Percentiles rank a stretch among this genome's conserved stretches.
These are phyloP conservation scores for Mortierella polycephala DNA, from an alignment of 371 early-diverging fungal species.

Conservation along the genomic window DNA sequence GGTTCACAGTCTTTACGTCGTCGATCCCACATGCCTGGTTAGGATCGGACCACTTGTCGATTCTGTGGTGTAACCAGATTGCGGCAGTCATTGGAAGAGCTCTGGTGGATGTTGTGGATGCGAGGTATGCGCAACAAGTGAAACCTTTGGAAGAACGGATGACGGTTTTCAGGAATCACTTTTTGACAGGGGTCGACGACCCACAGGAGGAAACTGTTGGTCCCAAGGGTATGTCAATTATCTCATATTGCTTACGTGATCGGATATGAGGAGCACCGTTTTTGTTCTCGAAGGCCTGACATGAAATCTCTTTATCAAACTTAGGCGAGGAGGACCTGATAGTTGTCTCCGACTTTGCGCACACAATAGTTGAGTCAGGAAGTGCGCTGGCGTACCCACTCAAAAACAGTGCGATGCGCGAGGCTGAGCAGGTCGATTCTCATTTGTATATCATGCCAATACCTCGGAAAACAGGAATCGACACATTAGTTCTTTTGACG, in stretches of 20 bases:
- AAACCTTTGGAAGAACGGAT: conserved; percentile 73
- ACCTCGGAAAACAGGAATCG: conserved; percentile 20
- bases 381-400: conserved; percentile 38
- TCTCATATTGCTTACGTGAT: background rate
- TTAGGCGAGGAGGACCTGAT: conserved; percentile 55
- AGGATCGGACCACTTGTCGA: conserved; percentile 87
- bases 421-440: conserved; percentile 24
- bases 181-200: conserved; percentile 72
- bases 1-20: conserved; percentile 84
- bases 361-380: conserved; percentile 16
- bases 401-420: conserved; percentile 21
- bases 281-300: background rate
- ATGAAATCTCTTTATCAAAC: conserved; percentile 19
- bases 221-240: conserved; percentile 9
- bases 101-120: conserved; percentile 75
- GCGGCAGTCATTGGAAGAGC: conserved; percentile 69
- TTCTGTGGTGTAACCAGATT: conserved; percentile 95
- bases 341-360: conserved; percentile 40
- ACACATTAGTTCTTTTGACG: conserved; percentile 62
- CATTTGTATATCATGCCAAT: conserved; percentile 55
- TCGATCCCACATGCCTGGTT: conserved; percentile 91
- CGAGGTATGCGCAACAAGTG: conserved; percentile 72
- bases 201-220: conserved; percentile 10
- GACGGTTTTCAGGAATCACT: conserved; percentile 66
- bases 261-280: background rate